Base-by-base conservation (phyloP, 2,329 filamentous ascomycete species). In the Endocalyx cinctus region DNA sequence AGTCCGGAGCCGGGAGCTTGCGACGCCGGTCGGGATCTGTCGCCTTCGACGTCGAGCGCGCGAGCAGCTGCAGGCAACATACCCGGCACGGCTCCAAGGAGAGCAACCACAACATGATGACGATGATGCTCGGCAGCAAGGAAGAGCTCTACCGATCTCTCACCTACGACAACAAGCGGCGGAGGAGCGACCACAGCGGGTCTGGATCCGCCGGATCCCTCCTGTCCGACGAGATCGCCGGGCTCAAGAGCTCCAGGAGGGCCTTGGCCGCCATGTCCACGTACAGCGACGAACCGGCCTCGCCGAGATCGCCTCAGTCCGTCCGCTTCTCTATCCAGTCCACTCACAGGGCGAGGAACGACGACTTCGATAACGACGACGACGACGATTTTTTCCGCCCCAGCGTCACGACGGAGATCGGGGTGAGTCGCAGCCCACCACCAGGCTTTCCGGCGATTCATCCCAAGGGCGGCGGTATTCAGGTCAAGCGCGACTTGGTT, bases 331-430 rank as follows among this genome's bases (percentile, higher is more conserved):
- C 31, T 12, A 19, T 15, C 14, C 34, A 23, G 20, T 14, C 25
- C 20, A 11, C 22, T 8, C 18, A 16, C 14, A 33, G 15, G 15
- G 17, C n/a, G n/a, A n/a, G n/a, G 29, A 4, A 17, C 17, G 12
- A 33, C 34, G 6, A n/a, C n/a, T n/a, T n/a, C n/a, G n/a, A n/a
- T n/a, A n/a, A n/a, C n/a, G n/a, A n/a, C n/a, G n/a, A n/a, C n/a
- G 36, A 39, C 26, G 34, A 36, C 16, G 33, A 29, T 28, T 50
- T 40, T 45, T 34, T 41, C 18, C 29, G 29, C 26, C 42, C 47
- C 4, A 37, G 43, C 10, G 39, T 50, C 14, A 51, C 42, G 20
- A 50, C 46, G 5, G 38, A 45, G 14, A 50, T 51, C 17, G 40
- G 37, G 8, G 30, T 39, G 4, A 34, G 27, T 11, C 37, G 14